phyloP scores from a whole-genome alignment of 2,329 filamentous ascomycete genomes.

The Dactylellina drechsleri region DNA sequence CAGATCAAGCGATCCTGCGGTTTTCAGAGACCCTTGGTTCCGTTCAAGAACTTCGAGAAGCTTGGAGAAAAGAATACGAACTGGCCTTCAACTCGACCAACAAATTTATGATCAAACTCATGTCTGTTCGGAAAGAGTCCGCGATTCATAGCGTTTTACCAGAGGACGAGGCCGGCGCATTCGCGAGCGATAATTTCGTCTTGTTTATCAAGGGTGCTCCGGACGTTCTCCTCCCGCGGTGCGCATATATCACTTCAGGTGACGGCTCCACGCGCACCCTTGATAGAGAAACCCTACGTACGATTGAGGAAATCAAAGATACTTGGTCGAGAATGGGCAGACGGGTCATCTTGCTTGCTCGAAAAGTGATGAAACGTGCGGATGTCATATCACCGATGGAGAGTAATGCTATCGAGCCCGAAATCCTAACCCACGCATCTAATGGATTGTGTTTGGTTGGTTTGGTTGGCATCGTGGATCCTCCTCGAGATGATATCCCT shows the following conservation, averaged over 20 bases:
- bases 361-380: constrained; percentile 67
- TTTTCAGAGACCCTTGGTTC: constrained; percentile 74
- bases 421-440: constrained; percentile 68
- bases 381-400: constrained; percentile 63
- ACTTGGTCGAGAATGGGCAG: constrained; percentile 75
- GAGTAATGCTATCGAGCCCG: constrained; percentile 68
- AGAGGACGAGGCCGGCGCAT: constrained; percentile 29
- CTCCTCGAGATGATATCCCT: constrained; percentile 70
- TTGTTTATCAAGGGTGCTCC: constrained; percentile 83
- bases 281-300: constrained; percentile 63
- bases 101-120: constrained; percentile 79
- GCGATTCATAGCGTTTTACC: constrained; percentile 15
- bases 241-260: constrained; percentile 68
- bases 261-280: constrained; percentile 69
- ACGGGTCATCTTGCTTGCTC: constrained; percentile 73
- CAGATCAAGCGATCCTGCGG: constrained; percentile 77
- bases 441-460: constrained; percentile 67
- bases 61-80: constrained; percentile 74
- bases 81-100: constrained; percentile 84
- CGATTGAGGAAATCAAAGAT: constrained; percentile 72
- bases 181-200: constrained; percentile 59
- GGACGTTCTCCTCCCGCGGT: constrained; percentile 75
- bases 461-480: constrained; percentile 70
- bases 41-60: constrained; percentile 69
- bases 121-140: constrained; percentile 61